Conservation (phyloP, 2,329 filamentous ascomycete genomes). For the Trichoderma simmonsii region DNA sequence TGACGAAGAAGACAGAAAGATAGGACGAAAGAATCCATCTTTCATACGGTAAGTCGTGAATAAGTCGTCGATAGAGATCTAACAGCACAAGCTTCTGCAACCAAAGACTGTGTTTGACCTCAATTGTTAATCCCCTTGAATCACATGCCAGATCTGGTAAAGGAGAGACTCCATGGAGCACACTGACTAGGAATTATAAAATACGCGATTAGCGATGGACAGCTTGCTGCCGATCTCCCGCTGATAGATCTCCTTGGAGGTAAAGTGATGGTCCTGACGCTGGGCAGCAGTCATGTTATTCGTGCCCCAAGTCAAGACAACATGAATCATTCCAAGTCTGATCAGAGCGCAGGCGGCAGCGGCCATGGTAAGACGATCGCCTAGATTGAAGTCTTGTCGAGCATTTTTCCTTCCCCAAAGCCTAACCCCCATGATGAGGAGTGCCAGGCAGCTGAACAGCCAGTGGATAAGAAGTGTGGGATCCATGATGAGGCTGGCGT, state of each 20-base stretch:
- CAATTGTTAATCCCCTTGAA: not conserved
- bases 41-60: conserved; percentile 25
- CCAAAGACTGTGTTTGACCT: conserved; percentile 25
- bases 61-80: conserved; percentile 27
- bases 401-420: conserved; percentile 24
- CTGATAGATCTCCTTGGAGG: conserved; percentile 31
- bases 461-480: conserved; percentile 26
- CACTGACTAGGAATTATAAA: conserved; percentile 37
- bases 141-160: not conserved
- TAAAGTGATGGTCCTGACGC: conserved; percentile 28
- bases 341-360: conserved; percentile 33
- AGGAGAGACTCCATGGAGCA: not conserved
- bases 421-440: conserved; percentile 24
- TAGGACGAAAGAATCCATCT: conserved; percentile 27
- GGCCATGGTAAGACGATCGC: conserved; percentile 36
- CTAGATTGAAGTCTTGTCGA: conserved; percentile 22
- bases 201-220: conserved; percentile 31
- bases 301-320: conserved; percentile 37
- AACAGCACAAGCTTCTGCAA: conserved; percentile 30
- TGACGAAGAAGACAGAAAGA: conserved; percentile 29
- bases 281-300: conserved; percentile 31
- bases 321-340: conserved; percentile 30
- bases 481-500: conserved; percentile 9
- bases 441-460: conserved; percentile 26
- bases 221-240: conserved; percentile 36